Conservation (phyloP, 179 eudicot species). For the Drosera spatulata region DNA sequence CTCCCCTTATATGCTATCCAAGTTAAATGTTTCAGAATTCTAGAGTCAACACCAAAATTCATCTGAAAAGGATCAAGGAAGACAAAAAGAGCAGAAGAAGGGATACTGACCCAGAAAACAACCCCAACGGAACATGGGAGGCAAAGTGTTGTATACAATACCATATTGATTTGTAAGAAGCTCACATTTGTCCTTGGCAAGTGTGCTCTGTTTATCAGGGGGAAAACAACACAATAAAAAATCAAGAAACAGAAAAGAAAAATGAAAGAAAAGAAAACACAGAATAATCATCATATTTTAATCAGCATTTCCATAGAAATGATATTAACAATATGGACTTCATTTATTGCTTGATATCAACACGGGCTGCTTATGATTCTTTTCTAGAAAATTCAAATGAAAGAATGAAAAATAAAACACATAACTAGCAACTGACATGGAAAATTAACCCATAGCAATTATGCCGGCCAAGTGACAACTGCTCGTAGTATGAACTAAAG, state of each 20-base stretch:
- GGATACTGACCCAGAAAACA: slow-evolving; percentile 32
- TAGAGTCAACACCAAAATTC: not conserved
- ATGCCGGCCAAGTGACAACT: too few species aligned
- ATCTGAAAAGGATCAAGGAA: not conserved
- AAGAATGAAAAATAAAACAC: too few species aligned
- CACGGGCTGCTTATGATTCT: not conserved
- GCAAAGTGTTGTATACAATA: slow-evolving; percentile 46
- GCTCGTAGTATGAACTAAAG: too few species aligned
- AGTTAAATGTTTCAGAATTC: not conserved
- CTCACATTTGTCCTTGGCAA: slow-evolving; percentile 58
- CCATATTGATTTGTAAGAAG: slow-evolving; percentile 42
- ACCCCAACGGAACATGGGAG: slow-evolving; percentile 66
- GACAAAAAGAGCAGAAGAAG: not conserved
- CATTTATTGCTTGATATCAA: not conserved
- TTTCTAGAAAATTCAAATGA: not conserved
- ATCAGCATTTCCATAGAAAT: too few species aligned
- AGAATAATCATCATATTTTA: too few species aligned
- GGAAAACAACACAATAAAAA: too few species aligned
- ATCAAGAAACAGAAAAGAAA: too few species aligned
- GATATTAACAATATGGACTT: too few species aligned
- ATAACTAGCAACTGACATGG: too few species aligned
- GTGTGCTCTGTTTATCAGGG: slow-evolving; percentile 47
- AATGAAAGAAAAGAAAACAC: too few species aligned
- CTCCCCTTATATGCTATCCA: not conserved
- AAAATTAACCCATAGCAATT: too few species aligned